phyloP scores from a whole-genome alignment of 768 basidiomycete species.

The Calocybe indica region DNA sequence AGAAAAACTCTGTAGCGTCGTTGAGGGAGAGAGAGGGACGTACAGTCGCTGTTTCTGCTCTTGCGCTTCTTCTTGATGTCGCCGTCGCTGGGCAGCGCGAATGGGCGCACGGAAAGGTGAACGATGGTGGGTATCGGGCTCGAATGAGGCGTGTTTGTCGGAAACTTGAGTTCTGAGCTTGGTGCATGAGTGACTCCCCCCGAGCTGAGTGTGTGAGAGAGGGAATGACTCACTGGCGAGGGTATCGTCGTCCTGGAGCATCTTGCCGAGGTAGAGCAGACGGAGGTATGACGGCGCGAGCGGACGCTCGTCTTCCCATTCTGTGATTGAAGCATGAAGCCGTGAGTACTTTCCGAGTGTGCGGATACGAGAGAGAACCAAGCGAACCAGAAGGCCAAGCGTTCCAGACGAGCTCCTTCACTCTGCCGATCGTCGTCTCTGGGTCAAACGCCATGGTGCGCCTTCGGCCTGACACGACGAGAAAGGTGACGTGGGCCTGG shows the following conservation, averaged over 20 bases:
- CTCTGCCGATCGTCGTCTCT: conserved; percentile 65
- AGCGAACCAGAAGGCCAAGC: conserved; percentile 68
- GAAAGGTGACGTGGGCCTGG: conserved; percentile 62
- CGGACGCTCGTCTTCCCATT: conserved; percentile 77
- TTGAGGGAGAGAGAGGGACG: background rate
- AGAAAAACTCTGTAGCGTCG: background rate
- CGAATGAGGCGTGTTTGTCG: conserved; percentile 27
- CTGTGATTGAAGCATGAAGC: conserved; percentile 24
- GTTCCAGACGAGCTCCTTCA: conserved; percentile 83
- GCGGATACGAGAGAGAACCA: background rate
- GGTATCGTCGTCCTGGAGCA: conserved; percentile 82
- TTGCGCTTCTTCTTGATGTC: conserved; percentile 46
- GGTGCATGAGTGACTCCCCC: background rate
- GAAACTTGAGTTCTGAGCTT: conserved; percentile 32
- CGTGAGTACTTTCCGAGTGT: background rate
- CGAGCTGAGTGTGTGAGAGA: conserved; percentile 6
- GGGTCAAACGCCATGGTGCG: conserved; percentile 73
- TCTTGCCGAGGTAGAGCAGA: conserved; percentile 70
- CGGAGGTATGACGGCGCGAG: conserved; percentile 74
- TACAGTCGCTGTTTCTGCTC: background rate
- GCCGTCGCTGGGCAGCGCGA: conserved; percentile 43
- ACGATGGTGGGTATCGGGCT: conserved; percentile 53
- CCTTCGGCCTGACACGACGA: conserved; percentile 64
- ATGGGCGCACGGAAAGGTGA: conserved; percentile 67
- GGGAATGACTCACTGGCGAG: conserved; percentile 44